Base-by-base conservation (phyloP, 164 flowering plant genomes). In the Nelumbo lutea region DNA sequence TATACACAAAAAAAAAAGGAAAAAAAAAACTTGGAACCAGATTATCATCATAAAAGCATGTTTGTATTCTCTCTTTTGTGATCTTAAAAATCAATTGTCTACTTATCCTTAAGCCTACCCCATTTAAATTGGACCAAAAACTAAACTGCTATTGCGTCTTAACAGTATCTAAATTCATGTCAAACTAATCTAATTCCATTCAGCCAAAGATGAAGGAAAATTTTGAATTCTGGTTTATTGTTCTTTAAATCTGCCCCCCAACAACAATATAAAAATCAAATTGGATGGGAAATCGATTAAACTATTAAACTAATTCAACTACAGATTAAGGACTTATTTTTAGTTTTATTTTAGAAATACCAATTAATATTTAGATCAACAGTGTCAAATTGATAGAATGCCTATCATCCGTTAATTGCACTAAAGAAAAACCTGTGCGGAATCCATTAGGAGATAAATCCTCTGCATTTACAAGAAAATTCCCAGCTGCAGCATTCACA, bases 401-500 rank as follows among this genome's bases (percentile, higher is more conserved):
- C 39, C 47, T 55, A 60, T 60, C 47, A n/a, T 50, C 43, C 50
- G 6, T 40, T 10, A 6, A 61, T 2, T 7, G 50, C n/a, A 10
- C 14, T 55, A 47, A 48, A 6, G 61, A 13, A 38, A 6, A 65
- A 90, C 98, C 98, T 85, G 96, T 93, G 76, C 84, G 82, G 73
- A 90, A 93, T 3, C 98, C 98, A 74, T 93, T 93, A 39, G 96
- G 96, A 57, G 96, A 85, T 68, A 93, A 80, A 81, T 93, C 96
- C 78, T 93, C 97, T 9, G 98, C 79, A 9, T 90, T 64, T 1
- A 82, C 88, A 67, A 93, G 90, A 82, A 93, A 93, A 76, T 93
- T 93, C 40, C 98, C 98, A 58, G 98, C 98, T 14, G 97, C 98
- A 72, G 82, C 87, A 83, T 93, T 93, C 40, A 93, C 94, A 75